phyloP scores from a whole-genome alignment of 2,329 filamentous ascomycete species.

The Chaetothyriales sp. region DNA sequence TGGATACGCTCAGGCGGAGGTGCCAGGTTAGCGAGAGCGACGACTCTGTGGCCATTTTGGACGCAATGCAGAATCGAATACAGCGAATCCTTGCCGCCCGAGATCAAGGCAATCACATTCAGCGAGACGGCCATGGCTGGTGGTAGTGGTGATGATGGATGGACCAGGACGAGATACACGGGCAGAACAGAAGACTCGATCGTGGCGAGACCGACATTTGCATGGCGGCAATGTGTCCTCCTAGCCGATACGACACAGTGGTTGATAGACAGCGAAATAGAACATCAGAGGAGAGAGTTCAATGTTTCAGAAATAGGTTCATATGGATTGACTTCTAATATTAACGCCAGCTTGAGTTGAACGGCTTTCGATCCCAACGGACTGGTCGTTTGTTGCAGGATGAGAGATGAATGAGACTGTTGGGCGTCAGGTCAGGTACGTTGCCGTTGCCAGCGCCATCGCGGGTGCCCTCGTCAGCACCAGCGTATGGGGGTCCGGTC shows the following conservation, averaged over 20 bases:
- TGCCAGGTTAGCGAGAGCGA: constrained; percentile 80
- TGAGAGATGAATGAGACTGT: not conserved
- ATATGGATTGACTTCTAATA: too few relatives aligned
- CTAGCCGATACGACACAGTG: too few relatives aligned
- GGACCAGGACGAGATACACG: too few relatives aligned
- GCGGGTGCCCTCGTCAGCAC: not conserved
- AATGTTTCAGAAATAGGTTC: too few relatives aligned
- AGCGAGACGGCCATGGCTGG: constrained; percentile 18
- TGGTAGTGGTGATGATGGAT: too few relatives aligned
- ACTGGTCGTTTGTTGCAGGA: not conserved
- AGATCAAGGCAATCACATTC: constrained; percentile 82
- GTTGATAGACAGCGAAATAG: too few relatives aligned
- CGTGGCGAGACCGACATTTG: too few relatives aligned
- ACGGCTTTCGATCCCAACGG: not conserved
- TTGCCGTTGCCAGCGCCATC: too few relatives aligned
- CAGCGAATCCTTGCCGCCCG: constrained; percentile 93
- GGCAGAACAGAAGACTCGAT: too few relatives aligned
- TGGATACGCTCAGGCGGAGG: constrained; percentile 32
- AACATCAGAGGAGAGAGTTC: too few relatives aligned
- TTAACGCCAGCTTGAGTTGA: not conserved
- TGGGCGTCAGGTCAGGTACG: not conserved
- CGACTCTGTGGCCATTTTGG: constrained; percentile 65
- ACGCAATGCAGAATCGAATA: constrained; percentile 84
- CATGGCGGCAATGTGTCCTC: too few relatives aligned
- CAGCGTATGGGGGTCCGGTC: not conserved